Percentiles rank a stretch among this genome's conserved stretches.
phyloP scores from a whole-genome alignment of 2,329 filamentous ascomycete species.

The Pyricularia pennisetigena region DNA sequence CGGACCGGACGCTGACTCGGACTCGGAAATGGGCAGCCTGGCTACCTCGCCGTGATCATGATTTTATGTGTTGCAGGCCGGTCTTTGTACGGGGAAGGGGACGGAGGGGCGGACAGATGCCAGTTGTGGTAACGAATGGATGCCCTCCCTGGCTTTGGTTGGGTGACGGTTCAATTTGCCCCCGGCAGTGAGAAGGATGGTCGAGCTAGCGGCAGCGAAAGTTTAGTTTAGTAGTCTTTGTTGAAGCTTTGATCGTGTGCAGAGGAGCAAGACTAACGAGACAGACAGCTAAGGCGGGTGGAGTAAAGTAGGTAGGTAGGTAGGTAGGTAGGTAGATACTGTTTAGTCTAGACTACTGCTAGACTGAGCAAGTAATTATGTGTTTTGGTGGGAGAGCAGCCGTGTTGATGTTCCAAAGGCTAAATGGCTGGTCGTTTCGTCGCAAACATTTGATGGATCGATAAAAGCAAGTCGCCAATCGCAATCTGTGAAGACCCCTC shows the following conservation, averaged over 20 bases:
- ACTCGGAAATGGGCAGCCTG: conserved; percentile 16
- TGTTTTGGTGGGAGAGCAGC: background rate
- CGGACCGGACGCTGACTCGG: background rate
- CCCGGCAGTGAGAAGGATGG: background rate
- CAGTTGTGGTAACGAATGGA: background rate
- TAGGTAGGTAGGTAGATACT: too few relatives aligned
- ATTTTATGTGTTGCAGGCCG: background rate
- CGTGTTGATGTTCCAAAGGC: background rate
- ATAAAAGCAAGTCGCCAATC: background rate
- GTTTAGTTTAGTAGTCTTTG: background rate
- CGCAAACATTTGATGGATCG: background rate
- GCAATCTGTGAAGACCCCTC: background rate
- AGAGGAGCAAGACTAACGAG: background rate
- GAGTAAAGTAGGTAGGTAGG: too few relatives aligned
- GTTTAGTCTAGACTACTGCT: too few relatives aligned
- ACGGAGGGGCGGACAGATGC: background rate
- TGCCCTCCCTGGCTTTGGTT: background rate
- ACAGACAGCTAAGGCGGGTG: background rate
- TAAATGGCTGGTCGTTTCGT: background rate
- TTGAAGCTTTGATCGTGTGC: background rate
- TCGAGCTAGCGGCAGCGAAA: background rate
- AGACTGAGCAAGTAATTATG: background rate
- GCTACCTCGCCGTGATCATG: conserved; percentile 7
- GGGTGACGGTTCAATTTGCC: background rate
- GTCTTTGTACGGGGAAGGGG: background rate